Evolutionary conservation across 441 rosid genomes (phyloP), one percentile per base, ranked within the genome.

Genomic region (Aleurites moluccanus): DNA sequence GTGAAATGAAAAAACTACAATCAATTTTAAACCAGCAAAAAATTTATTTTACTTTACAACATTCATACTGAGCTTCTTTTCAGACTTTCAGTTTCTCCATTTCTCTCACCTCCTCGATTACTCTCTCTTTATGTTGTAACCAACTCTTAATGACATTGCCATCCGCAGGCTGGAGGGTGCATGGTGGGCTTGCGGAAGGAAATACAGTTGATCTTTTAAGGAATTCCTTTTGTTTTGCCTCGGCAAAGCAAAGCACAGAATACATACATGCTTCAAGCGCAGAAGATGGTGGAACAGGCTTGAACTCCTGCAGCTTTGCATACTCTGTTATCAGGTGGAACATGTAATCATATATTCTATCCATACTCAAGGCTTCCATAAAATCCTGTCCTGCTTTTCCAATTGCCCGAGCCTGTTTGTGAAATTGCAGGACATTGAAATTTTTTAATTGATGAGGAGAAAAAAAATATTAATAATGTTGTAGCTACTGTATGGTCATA

Each of bases 301-400:
- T 86, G 82, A 89, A 92, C 64, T 81, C 84, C 63, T 79, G 93
- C 81, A 94, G 86, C 87, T 90, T 92, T 55, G 99, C 80, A 79
- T 92, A 92, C 80, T 88, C 91, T 2, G 63, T 67, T 69, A 94
- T 85, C 67, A 94, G 92, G 79, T 94, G 89, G 82, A 87, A 87
- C 97, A 92, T 89, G 87, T 92, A 94, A 80, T 92, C 96, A 28
- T 92, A 92, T 21, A 94, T 80, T 49, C 87, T 57, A 73, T 89
- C 89, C 96, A 92, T 87, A 62, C 71, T 90, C 42, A 89, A 78
- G 77, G 84, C 85, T 80, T 86, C 91, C 98, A 92, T 92, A 71
- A 88, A 85, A 52, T 80, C 73, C 62, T 94, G 97, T 63, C 94
- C 99, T 61, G 84, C 79, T 85, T 87, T 86, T 35, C 97, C 99